Base-by-base conservation (phyloP, 805 yeast genomes). In the Nakazawaea populi region DNA sequence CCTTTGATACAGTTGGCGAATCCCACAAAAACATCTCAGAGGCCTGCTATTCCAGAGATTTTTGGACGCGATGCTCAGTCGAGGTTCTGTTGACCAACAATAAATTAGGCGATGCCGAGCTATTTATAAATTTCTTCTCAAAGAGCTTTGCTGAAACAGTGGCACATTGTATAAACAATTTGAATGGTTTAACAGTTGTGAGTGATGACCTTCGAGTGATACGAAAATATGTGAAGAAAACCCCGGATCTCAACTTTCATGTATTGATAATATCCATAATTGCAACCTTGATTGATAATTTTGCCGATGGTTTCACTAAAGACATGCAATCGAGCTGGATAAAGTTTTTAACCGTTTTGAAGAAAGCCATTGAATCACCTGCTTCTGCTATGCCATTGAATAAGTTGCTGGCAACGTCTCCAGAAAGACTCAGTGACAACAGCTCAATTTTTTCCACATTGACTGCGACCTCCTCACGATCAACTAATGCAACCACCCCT, bases 31-130 rank as follows among this genome's bases (percentile, higher is more conserved):
- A 46, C 36, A 37, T 50, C 6, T 27, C 28, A 9, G 52, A 50
- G 14, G 52, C 52, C 12, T 29, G 24, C 27, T 7, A 7, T n/a
- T 35, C 47, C 8, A 18, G n/a, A n/a, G 39, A 36, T 6, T 50
- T 50, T 30, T 50, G 52, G 52, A n/a, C 9, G 6, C 14, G 44
- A 10, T 45, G 49, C 30, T 34, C 35, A 6, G 49, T 42, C 7
- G 52, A 50, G 41, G 10, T 50, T 6, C n/a, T 29, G 42, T 39
- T 50, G 52, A 32, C 46, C 11, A 49, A 49, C 28, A 24, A 24
- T 7, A 14, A 18, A 11, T 11, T 46, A 11, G 32, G 7, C 31
- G 8, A 30, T 14, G 7, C n/a, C 1, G 31, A 39, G 11, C 31
- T 30, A 27, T 46, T 46, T 18, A 18, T 24, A 14, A 6, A 31